A percentile compares a stretch with the other conserved stretches of the same genome.
Conservation (phyloP, 179 eudicot species). For the Sideroxylon spinosum region DNA sequence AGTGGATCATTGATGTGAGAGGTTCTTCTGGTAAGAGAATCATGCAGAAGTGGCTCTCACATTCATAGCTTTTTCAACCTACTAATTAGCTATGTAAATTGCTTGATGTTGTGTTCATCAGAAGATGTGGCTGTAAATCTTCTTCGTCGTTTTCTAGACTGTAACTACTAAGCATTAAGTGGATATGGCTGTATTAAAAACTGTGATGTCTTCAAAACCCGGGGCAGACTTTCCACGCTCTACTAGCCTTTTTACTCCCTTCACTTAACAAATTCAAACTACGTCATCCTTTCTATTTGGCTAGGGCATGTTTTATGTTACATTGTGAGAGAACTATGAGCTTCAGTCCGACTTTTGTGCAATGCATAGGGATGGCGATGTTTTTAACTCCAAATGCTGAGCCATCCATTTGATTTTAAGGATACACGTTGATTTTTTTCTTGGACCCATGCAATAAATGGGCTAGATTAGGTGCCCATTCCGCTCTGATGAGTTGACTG, state of each 20-base stretch:
- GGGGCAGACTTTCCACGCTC: neutral
- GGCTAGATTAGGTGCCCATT: neutral
- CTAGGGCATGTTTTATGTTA: neutral
- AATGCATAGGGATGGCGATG: neutral
- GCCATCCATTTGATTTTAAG: neutral
- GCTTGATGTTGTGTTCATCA: neutral
- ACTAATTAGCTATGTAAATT: neutral
- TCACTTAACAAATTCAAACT: neutral
- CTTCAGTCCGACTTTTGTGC: no score
- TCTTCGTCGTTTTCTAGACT: neutral
- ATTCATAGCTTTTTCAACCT: neutral
- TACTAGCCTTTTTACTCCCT: constrained; percentile 3
- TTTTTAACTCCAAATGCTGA: no score
- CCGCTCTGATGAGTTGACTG: neutral
- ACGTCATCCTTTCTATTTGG: neutral
- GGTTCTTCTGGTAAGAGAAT: constrained; percentile 1
- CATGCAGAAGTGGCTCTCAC: neutral
- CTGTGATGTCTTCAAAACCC: neutral
- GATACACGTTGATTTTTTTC: neutral
- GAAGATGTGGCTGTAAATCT: neutral
- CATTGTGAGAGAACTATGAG: neutral
- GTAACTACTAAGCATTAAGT: neutral
- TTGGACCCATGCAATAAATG: neutral
- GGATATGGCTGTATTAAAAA: neutral
- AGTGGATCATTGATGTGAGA: neutral